Percentiles rank a stretch among this genome's conserved stretches.
Evolutionary conservation across 371 early-diverging fungal species (phyloP).

Genomic region (Apophysomyces sp.): DNA sequence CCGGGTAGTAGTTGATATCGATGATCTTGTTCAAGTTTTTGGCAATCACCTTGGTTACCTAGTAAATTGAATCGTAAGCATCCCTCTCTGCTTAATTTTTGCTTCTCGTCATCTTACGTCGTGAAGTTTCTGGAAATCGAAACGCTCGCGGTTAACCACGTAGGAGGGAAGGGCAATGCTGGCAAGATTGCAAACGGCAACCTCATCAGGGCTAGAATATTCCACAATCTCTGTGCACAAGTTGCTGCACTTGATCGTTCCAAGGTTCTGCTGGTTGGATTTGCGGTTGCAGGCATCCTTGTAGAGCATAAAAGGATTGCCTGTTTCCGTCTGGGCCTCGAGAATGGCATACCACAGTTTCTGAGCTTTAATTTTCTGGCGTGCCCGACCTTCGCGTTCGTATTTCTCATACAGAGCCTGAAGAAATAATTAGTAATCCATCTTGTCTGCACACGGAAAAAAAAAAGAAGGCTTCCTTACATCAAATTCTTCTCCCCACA

Average conservation of each 20-base stretch:
- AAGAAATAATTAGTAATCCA: too few species aligned
- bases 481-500: constrained; percentile 92
- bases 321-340: constrained; percentile 96
- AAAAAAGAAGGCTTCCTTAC: not conserved
- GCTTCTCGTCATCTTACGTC: constrained; percentile 6
- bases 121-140: constrained; percentile 58
- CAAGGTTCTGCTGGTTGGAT: constrained; percentile 97
- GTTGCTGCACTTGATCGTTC: constrained; percentile 92
- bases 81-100: not conserved
- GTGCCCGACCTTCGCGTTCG: constrained; percentile 77
- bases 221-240: constrained; percentile 94
- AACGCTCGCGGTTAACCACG: constrained; percentile 60
- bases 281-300: constrained; percentile 96
- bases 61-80: not conserved
- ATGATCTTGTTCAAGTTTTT: constrained; percentile 97
- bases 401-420: constrained; percentile 71
- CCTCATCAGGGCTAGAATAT: constrained; percentile 94
- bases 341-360: constrained; percentile 96
- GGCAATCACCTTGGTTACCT: constrained; percentile 81
- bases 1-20: constrained; percentile 97
- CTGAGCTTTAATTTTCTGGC: constrained; percentile 88
- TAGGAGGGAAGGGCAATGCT: constrained; percentile 93
- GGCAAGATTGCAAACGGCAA: constrained; percentile 99
- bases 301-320: constrained; percentile 97
- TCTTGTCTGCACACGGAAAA: too few species aligned